Evolutionary conservation across 768 basidiomycete species (phyloP), one percentile per base, ranked within the genome.

Genomic region (Xerocomellus intermedius): DNA sequence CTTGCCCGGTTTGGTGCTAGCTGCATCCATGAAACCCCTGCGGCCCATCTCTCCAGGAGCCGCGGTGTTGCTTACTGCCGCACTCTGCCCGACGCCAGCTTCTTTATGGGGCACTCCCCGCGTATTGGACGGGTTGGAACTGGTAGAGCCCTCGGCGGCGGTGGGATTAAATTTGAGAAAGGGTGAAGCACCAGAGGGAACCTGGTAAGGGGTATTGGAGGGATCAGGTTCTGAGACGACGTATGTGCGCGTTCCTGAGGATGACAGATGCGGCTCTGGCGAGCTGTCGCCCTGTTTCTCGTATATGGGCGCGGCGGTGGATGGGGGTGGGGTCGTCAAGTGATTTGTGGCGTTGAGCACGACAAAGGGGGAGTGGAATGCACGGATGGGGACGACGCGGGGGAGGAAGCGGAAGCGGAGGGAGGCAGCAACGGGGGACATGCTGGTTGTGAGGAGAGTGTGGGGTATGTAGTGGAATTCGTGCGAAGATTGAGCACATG

Each of bases 201-300:
- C 86, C 60, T 80, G 74, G 61, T 87, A 88, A 32, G 81, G 80
- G 41, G 76, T 79, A 52, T 83, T 67, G 52, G 82, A 74, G 33
- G 81, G 77, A 70, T 89, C 85, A 37, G 87, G 87, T 66, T 86
- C 78, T 32, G 85, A 87, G 58, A 89, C 87, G 58, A 89, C 85
- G 63, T 89, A 86, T 33, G 84, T 85, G 54, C 78, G 83, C 30
- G 78, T 76, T 33, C 82, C 83, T 35, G 73, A 67, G 36, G 69
- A 70, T 2, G 78, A 69, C 21, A 72, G 43, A 55, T 75, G 66
- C 1, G 82, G 79, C 62, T 86, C 83, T 33, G 78, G 64, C 22
- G 78, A 74, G 59, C 69, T 68, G 61, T 86, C 82, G 52, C 72
- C 43, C 62, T 86, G 79, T 67, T 88, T 89, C 68, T 88, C 85